Evolutionary conservation across 2,329 filamentous ascomycete genomes (phyloP), one percentile per base, ranked within the genome.

Genomic region (Botrytis hyacinthi): DNA sequence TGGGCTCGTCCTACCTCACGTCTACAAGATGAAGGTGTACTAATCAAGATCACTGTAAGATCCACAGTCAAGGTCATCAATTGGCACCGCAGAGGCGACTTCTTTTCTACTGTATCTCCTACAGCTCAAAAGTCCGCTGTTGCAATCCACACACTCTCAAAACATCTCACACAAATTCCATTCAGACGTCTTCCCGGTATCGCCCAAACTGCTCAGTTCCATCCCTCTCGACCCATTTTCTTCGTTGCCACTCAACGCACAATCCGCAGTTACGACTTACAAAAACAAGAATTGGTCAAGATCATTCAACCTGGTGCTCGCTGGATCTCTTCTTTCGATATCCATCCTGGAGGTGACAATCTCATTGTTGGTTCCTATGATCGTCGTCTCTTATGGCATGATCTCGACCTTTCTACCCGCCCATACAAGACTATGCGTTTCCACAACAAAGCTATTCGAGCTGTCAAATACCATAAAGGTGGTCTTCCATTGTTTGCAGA

Each of bases 401-500:
- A 99, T 83, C 87, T 98, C 71, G 96, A 99, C 78, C 89, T 99
- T 51, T 96, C 93, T 0, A 91, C 89, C 76, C 90, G 93, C 68
- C 96, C 96, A 0, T 98, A 97, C 86, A 98, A 98, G 86, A 98
- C 95, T 1, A 91, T 99, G 84, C 90, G 96, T 69, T 99, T 98
- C 85, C 96, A 99, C 84, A 85, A 89, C 75, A 93, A 97, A 83
- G 96, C 96, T 63, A 97, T 99, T 79, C 90, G 97, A 66, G 90
- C 92, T 20, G 96, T 98, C 72, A 91, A 90, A 78, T 99, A 93
- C 83, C 97, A 99, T 83, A 90, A 91, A 73, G 90, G 90, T 74
- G 87, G 88, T 14, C 89, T 91, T 75, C 95, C 96, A 29, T 87
- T 99, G 51, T 98, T 99, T 80, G 96, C 95, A 0, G 95, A 98